Base-by-base conservation (phyloP, 805 yeast species). In the Pichia eremophila region DNA sequence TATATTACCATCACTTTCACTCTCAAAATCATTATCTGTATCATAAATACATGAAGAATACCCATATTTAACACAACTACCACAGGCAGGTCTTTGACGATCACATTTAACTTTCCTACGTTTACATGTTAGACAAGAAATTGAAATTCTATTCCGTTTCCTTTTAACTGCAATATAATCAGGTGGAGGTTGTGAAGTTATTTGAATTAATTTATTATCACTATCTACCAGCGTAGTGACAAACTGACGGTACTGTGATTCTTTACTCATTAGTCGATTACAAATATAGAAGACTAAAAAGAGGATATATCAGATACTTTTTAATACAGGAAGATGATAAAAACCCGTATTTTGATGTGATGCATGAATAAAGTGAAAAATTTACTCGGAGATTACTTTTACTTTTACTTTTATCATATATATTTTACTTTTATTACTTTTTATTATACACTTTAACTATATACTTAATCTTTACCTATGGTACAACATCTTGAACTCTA, bases 71-170 rank as follows among this genome's bases (percentile, higher is more conserved):
- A n/a, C 8, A 51, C 72, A 67, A 3, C 66, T 56, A 0, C 65
- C 63, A 50, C 72, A 67, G 15, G 48, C 50, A 9, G 71, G 72
- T 54, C 60, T 58, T 10, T 41, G 46, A 27, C 68, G 54, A 48
- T 67, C 70, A 54, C 72, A 67, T 48, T 72, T 74, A 15, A 75
- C 77, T 52, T 75, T 75, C 46, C 77, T 61, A 54, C 71, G 65
- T 49, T 77, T 67, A 55, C 81, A 75, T 40, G 69, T 53, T 44
- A 58, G 42, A 51, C 67, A 63, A 5, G 66, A 62, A 1, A 74
- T 62, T 5, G 78, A 74, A 5, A 70, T 71, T 55, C 79, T 66
- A 57, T 74, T 74, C 53, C 79, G 64, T 51, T 65, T 70, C 49
- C 70, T 58, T 46, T 53, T 50, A 12, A 31, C 36, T 3, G 43